These are phyloP conservation scores for Xeromyces bisporus DNA, from an alignment of 495 filamentous ascomycete species.

Conservation along the genomic window DNA sequence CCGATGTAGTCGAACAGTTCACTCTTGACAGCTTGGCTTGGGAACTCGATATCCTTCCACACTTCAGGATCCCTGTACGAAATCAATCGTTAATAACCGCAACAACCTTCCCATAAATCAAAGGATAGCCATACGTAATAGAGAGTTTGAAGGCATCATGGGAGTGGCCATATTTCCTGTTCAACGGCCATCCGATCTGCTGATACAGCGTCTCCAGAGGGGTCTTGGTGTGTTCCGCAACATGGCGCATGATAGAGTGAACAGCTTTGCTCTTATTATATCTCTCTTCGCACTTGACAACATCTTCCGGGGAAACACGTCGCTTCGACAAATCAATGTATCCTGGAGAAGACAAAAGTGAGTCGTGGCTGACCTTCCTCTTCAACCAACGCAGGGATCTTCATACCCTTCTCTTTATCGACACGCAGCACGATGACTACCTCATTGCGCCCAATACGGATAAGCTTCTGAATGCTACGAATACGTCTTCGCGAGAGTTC, in stretches of 20 bases:
- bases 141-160: slow-evolving; percentile 97
- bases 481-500: slow-evolving; percentile 95
- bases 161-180: slow-evolving; percentile 92
- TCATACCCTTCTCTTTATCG: slow-evolving; percentile 89
- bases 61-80: slow-evolving; percentile 70
- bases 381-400: not conserved
- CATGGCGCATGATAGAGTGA: slow-evolving; percentile 93
- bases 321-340: slow-evolving; percentile 99
- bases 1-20: slow-evolving; percentile 86
- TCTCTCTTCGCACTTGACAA: slow-evolving; percentile 92
- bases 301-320: slow-evolving; percentile 91
- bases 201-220: slow-evolving; percentile 88
- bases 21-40: slow-evolving; percentile 64
- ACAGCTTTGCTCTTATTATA: slow-evolving; percentile 99
- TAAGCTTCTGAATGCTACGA: slow-evolving; percentile 94
- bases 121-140: slow-evolving; percentile 82
- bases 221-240: slow-evolving; percentile 87
- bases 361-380: slow-evolving; percentile 13
- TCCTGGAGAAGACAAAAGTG: slow-evolving; percentile 26
- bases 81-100: no score
- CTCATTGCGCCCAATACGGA: slow-evolving; percentile 92
- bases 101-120: no score
- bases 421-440: slow-evolving; percentile 96
- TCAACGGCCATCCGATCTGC: slow-evolving; percentile 88
- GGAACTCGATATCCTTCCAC: slow-evolving; percentile 83